A percentile compares a stretch with the other conserved stretches of the same genome.
phyloP scores from a whole-genome alignment of 2,329 filamentous ascomycete species.

The Ceratocystis huliohia region DNA sequence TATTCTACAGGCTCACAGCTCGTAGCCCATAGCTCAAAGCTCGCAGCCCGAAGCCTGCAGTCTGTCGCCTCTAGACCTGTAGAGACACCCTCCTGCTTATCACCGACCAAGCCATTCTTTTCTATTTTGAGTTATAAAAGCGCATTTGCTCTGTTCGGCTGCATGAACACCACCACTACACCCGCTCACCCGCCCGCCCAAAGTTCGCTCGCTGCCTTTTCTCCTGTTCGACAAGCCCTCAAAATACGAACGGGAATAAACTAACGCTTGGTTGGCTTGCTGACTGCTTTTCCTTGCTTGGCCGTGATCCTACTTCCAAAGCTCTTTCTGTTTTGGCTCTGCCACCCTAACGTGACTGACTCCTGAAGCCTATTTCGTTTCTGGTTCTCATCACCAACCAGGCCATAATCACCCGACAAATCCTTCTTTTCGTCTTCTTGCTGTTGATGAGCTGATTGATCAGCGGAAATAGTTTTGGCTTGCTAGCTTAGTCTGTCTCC shows the following conservation, averaged over 20 bases:
- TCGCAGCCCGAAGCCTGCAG: neutral
- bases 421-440: neutral
- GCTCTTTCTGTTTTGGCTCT: neutral
- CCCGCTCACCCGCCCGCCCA: neutral
- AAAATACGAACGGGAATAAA: neutral
- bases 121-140: neutral
- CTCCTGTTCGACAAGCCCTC: neutral
- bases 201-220: neutral
- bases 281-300: neutral
- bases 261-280: neutral
- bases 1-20: neutral
- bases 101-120: neutral
- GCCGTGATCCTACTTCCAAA: neutral
- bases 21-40: neutral
- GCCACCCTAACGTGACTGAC: neutral
- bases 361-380: neutral
- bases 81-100: neutral
- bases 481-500: neutral
- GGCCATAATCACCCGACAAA: neutral
- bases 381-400: neutral
- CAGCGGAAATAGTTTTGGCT: neutral
- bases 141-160: neutral
- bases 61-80: neutral
- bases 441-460: neutral
- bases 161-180: slow-evolving; percentile 1